Percentiles rank a stretch among this genome's conserved stretches.
Conservation (phyloP, 768 basidiomycete genomes). For the Agrocybe chaxingu region DNA sequence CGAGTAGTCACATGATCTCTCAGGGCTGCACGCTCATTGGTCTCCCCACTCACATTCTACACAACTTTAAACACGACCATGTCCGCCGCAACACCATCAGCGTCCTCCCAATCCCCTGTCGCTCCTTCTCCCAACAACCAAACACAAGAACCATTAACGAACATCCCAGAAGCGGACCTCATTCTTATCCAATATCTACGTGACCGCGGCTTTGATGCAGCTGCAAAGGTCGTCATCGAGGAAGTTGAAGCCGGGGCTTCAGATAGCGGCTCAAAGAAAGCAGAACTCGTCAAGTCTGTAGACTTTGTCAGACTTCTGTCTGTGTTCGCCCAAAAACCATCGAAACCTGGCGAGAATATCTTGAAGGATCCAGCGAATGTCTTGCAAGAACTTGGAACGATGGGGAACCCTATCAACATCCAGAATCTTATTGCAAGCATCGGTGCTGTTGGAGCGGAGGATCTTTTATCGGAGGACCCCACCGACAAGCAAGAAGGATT, state of each 20-base stretch:
- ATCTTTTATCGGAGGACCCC: slow-evolving; percentile 76
- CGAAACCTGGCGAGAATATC: slow-evolving; percentile 65
- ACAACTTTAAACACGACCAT: slow-evolving; percentile 20
- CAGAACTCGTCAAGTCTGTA: slow-evolving; percentile 42
- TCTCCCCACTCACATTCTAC: neutral
- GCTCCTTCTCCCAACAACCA: slow-evolving; percentile 45
- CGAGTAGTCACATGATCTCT: slow-evolving; percentile 27
- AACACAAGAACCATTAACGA: slow-evolving; percentile 31
- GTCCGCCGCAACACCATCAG: slow-evolving; percentile 50
- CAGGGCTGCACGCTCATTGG: neutral
- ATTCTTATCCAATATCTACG: slow-evolving; percentile 48
- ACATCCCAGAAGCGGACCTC: slow-evolving; percentile 36
- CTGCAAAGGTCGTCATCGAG: slow-evolving; percentile 47
- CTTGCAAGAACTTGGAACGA: slow-evolving; percentile 62
- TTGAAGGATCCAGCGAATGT: slow-evolving; percentile 66
- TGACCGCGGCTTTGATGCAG: slow-evolving; percentile 41
- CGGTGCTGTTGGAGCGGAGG: slow-evolving; percentile 77
- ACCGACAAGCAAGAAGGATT: slow-evolving; percentile 86
- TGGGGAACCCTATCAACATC: slow-evolving; percentile 69
- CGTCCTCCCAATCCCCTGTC: slow-evolving; percentile 45
- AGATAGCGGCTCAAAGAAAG: slow-evolving; percentile 39
- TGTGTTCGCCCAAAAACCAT: slow-evolving; percentile 67
- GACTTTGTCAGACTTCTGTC: slow-evolving; percentile 56
- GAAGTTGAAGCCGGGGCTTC: slow-evolving; percentile 41
- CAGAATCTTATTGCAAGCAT: slow-evolving; percentile 76